Evolutionary conservation across 2,329 filamentous ascomycete genomes (phyloP).

Genomic region (Escovopsis sp.): DNA sequence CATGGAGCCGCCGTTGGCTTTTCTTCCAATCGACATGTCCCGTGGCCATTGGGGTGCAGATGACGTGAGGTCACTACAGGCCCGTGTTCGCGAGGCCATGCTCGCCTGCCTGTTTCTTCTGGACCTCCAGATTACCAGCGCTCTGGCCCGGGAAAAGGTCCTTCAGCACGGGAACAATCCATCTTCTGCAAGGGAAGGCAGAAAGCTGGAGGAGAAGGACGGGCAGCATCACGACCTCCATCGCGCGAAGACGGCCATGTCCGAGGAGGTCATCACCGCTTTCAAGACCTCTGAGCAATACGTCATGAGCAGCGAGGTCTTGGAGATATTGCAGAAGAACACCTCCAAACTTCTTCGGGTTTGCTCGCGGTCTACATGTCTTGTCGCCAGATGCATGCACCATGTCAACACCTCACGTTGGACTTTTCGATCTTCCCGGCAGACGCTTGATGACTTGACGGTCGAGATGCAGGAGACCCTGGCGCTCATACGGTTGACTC

Average conservation of each 20-base stretch:
- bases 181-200: neutral
- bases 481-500: slow-evolving; percentile 13
- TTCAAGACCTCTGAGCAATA: slow-evolving; percentile 22
- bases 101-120: slow-evolving; percentile 20
- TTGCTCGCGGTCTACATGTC: slow-evolving; percentile 10
- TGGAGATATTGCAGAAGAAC: slow-evolving; percentile 16
- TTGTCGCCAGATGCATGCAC: slow-evolving; percentile 12
- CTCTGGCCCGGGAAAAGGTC: slow-evolving; percentile 8
- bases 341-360: slow-evolving; percentile 12
- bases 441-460: slow-evolving; percentile 9
- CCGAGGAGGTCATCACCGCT: slow-evolving; percentile 18
- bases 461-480: slow-evolving; percentile 9
- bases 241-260: slow-evolving; percentile 16
- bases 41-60: slow-evolving; percentile 28
- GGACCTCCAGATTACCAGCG: slow-evolving; percentile 24
- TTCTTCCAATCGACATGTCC: slow-evolving; percentile 31
- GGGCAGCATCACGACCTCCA: slow-evolving; percentile 9
- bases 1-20: slow-evolving; percentile 23
- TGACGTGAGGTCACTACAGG: slow-evolving; percentile 23
- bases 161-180: slow-evolving; percentile 4
- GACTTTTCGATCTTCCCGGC: slow-evolving; percentile 10
- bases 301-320: slow-evolving; percentile 16
- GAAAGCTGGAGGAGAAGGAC: slow-evolving; percentile 2
- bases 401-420: slow-evolving; percentile 17
- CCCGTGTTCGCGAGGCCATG: slow-evolving; percentile 20